These are phyloP conservation scores for Cladophialophora exuberans DNA, from an alignment of 2,329 filamentous ascomycete species.

Conservation along the genomic window DNA sequence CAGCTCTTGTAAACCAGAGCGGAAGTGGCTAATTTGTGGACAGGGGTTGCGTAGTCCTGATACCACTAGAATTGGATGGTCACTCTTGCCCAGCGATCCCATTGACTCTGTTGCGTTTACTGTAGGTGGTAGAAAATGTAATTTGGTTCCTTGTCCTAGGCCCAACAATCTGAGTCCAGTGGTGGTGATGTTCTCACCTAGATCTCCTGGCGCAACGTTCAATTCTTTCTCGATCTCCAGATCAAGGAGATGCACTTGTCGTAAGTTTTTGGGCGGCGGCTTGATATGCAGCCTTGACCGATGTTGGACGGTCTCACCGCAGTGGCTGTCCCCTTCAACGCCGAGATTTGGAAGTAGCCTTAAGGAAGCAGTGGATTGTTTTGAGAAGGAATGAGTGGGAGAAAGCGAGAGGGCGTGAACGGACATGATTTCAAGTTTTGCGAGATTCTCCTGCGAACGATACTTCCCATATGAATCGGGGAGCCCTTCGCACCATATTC, in stretches of 20 bases:
- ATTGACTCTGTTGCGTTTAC: no score
- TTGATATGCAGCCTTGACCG: conserved; percentile 29
- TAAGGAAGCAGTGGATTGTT: conserved; percentile 27
- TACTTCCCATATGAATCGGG: no score
- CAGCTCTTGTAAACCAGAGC: conserved; percentile 25
- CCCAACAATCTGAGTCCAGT: conserved; percentile 16
- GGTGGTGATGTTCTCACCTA: conserved; percentile 37
- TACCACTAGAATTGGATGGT: conserved; percentile 25
- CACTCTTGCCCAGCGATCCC: no score
- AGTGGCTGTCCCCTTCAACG: conserved; percentile 35
- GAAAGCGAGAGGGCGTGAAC: conserved; percentile 23
- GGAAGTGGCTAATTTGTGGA: conserved; percentile 32
- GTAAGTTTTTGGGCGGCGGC: conserved; percentile 34
- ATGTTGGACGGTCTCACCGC: conserved; percentile 34
- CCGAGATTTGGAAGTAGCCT: conserved; percentile 33
- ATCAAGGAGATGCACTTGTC: conserved; percentile 37
- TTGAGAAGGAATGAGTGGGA: conserved; percentile 34
- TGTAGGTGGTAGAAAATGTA: conserved; percentile 30
- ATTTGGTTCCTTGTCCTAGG: conserved; percentile 30
- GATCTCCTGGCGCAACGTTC: conserved; percentile 24
- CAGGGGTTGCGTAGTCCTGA: conserved; percentile 33
- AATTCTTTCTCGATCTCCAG: conserved; percentile 30
- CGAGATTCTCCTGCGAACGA: no score
- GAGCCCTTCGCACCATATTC: no score
- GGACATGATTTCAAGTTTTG: background rate